Evolutionary conservation across 164 flowering plant genomes (phyloP), one percentile per base, ranked within the genome.

Genomic region (Nymphaea thermarum): DNA sequence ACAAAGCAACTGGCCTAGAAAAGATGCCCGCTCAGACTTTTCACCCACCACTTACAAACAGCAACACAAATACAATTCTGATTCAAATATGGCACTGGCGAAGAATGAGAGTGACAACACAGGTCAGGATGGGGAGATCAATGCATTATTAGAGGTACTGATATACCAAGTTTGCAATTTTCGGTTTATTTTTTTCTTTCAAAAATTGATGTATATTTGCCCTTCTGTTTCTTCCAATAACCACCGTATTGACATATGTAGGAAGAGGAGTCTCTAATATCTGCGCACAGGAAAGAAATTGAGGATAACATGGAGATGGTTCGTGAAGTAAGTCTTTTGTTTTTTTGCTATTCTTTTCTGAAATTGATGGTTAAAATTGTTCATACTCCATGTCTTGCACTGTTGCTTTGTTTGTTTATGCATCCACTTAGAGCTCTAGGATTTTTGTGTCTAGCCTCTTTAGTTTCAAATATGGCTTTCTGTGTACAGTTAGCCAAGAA

Each of bases 301-400:
- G 99, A 95, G 82, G 95, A 95, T 69, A 92, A 95, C 1, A 95
- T 92, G 97, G 98, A 92, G 78, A 92, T 95, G 71, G 99, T 95
- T 69, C 96, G 99, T 43, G 99, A 95, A 77, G 99, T 90, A 87
- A 83, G 92, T 77, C 25, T 8, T 62, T 17, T 41, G 42, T 25
- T 62, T 11, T 12, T 62, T 4, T 25, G 36, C 36, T 25, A 25
- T 51, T 51, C 57, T 15, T 51, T 51, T 3, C 14, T 5, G 8
- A 51, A 51, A 51, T 51, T 15, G 12, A 51, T 51, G 57, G 12
- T 51, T 8, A 51, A 51, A 10, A 10, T 51, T 51, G 57, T 51
- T 51, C 57, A 25, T 25, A 25, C 36, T 25, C 36, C 36, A 25
- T 25, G 36, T 25, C 36, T 25, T 25, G 36, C 36, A 25, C 14